Evolutionary conservation across 139 green algal genomes (phyloP).

Genomic region (Parachlorella kessleri): DNA sequence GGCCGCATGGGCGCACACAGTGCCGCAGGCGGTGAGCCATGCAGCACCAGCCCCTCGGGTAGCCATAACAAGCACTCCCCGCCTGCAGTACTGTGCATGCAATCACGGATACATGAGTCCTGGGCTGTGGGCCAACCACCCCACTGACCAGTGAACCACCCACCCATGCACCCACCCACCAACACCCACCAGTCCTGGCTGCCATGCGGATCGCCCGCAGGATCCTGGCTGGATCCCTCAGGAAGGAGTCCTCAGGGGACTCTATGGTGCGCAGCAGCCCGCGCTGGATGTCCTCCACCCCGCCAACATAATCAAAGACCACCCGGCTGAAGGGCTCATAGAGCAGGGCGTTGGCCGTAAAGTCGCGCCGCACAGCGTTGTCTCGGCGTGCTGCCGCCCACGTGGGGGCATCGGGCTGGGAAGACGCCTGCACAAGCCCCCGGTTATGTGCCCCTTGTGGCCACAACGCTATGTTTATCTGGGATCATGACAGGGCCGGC

Average conservation of each 20-base stretch:
- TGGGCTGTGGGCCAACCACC: no score
- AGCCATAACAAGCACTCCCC: no score
- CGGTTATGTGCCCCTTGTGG: no score
- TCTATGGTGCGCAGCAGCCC: slow-evolving; percentile 48
- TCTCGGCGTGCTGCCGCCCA: slow-evolving; percentile 37
- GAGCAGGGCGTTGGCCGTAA: slow-evolving; percentile 75
- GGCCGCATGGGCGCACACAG: no score
- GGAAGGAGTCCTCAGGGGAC: slow-evolving; percentile 41
- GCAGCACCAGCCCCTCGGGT: no score
- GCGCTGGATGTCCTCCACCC: slow-evolving; percentile 47
- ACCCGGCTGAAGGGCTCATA: slow-evolving; percentile 68
- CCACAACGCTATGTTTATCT: no score
- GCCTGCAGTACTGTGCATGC: no score
- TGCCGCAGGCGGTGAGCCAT: no score
- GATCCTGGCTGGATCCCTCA: slow-evolving; percentile 58
- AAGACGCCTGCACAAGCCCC: no score
- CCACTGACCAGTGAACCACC: no score
- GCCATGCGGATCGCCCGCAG: slow-evolving; percentile 65
- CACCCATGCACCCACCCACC: neutral
- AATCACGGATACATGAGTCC: no score
- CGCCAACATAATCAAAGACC: slow-evolving; percentile 69
- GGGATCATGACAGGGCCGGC: no score
- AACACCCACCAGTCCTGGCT: slow-evolving; percentile 33
- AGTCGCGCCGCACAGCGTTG: slow-evolving; percentile 66
- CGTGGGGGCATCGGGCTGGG: neutral